Evolutionary conservation across 768 basidiomycete genomes (phyloP).

Genomic region (Kwoniella sp.): DNA sequence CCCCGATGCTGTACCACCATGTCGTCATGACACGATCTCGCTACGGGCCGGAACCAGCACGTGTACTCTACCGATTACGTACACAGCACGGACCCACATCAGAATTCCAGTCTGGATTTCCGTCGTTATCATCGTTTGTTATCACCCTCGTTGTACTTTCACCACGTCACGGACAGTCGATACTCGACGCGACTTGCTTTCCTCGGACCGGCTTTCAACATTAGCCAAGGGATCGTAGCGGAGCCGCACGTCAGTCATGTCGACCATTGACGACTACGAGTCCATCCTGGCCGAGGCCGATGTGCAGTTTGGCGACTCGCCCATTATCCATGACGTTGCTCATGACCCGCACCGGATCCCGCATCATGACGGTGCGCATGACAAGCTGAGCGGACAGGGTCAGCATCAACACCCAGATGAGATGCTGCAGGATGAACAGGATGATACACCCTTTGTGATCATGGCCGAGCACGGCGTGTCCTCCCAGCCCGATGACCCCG

Average conservation of each 20-base stretch:
- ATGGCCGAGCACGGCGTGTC: conserved; percentile 1
- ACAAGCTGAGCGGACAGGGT: not conserved
- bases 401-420: not conserved
- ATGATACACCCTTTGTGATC: conserved; percentile 9
- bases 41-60: too few species aligned
- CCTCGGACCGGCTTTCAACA: not conserved
- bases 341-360: not conserved
- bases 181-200: too few species aligned
- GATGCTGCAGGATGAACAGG: conserved; percentile 9
- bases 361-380: not conserved
- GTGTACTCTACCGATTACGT: too few species aligned
- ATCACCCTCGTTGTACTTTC: not conserved
- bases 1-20: too few species aligned
- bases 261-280: conserved; percentile 7
- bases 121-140: not conserved
- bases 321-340: not conserved
- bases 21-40: too few species aligned
- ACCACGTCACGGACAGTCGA: too few species aligned
- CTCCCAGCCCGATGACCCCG: too few species aligned
- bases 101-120: not conserved
- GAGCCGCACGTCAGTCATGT: not conserved
- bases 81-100: conserved; percentile 2
- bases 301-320: not conserved
- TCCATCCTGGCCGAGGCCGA: conserved; percentile 7
- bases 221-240: too few species aligned